Evolutionary conservation across 2,329 filamentous ascomycete species (phyloP), one percentile per base, ranked within the genome.

Genomic region (Pseudophaeomoniella oleicola): DNA sequence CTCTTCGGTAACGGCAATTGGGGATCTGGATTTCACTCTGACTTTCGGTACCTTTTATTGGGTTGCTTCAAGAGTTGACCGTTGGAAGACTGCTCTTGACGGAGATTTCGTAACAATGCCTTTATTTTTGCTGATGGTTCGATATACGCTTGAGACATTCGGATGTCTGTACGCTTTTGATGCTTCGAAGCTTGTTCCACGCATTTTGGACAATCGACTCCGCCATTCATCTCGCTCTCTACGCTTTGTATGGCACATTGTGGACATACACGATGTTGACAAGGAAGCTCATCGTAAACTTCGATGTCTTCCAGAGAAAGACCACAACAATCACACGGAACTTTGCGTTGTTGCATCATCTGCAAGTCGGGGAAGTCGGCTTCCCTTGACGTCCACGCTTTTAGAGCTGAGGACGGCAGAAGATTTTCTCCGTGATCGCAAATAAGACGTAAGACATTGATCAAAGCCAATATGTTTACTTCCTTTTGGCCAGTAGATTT

Each of bases 351-450:
- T 4, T 12, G 13, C 19, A 27, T 16, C 31, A 35, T 39, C 18
- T 31, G 22, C 44, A 37, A 46, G 19, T 34, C 22, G 14, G 39
- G 18, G 12, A 15, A 36, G 16, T 27, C 27, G 16, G 12, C 16
- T 4, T 42, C 30, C 33, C 32, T 29, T 16, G 31, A 19, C 22
- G 33, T 33, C 46, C 46, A 49, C n/a, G 38, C 39, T 19, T 42
- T 19, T 13, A 49, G 32, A 15, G 43, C 41, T 6, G 32, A 32
- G 16, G 33, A 34, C 15, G 47, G 44, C 3, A 56, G 42, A 6
- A 56, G 43, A 3, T 43, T 35, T 35, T 49, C 38, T 3, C 53
- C 52, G 31, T 56, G 50, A 34, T 56, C 39, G 44, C 54, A 56
- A 33, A 57, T 54, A 9, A 44, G 41, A 11, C 52, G 38, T 4